Conservation (phyloP, 2,329 filamentous ascomycete genomes). For the Sphaerulina vaccinii region DNA sequence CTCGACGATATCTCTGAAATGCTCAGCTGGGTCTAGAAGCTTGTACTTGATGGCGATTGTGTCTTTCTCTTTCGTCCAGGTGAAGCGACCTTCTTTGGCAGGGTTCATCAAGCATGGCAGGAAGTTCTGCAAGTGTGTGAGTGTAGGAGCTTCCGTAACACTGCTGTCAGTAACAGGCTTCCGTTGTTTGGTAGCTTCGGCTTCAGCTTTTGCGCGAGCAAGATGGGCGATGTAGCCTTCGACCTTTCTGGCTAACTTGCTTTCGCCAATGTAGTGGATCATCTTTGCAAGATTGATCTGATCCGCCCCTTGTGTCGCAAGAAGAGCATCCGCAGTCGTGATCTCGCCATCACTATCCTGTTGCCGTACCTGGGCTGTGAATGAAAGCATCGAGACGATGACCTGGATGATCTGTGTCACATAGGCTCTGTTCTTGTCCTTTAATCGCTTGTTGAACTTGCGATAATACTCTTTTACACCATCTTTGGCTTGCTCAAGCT, state of each 20-base stretch:
- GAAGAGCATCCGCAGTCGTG: slow-evolving; percentile 68
- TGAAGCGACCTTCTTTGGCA: slow-evolving; percentile 64
- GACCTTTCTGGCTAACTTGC: slow-evolving; percentile 89
- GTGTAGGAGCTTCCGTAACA: slow-evolving; percentile 45
- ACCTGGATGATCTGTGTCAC: slow-evolving; percentile 83
- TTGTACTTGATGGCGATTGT: slow-evolving; percentile 75
- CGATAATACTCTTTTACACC: slow-evolving; percentile 82
- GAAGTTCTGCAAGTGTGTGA: slow-evolving; percentile 67
- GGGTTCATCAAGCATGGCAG: slow-evolving; percentile 83
- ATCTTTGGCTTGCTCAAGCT: slow-evolving; percentile 68
- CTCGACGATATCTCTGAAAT: slow-evolving; percentile 84
- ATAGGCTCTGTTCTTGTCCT: slow-evolving; percentile 88
- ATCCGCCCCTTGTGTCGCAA: slow-evolving; percentile 82
- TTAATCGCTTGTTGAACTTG: slow-evolving; percentile 82
- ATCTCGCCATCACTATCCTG: slow-evolving; percentile 58
- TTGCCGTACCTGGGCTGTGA: slow-evolving; percentile 9
- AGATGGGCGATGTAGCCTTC: slow-evolving; percentile 76
- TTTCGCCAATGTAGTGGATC: slow-evolving; percentile 82
- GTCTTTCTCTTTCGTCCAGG: slow-evolving; percentile 49
- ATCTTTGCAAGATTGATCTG: slow-evolving; percentile 94
- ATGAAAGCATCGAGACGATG: slow-evolving; percentile 65
- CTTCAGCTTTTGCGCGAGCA: background rate
- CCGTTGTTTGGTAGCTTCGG: background rate
- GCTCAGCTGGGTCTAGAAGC: slow-evolving; percentile 84
- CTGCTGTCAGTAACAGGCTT: background rate